These are phyloP conservation scores for Lenwebbia sp. DNA, from an alignment of 345 rosid genomes.

Conservation along the genomic window DNA sequence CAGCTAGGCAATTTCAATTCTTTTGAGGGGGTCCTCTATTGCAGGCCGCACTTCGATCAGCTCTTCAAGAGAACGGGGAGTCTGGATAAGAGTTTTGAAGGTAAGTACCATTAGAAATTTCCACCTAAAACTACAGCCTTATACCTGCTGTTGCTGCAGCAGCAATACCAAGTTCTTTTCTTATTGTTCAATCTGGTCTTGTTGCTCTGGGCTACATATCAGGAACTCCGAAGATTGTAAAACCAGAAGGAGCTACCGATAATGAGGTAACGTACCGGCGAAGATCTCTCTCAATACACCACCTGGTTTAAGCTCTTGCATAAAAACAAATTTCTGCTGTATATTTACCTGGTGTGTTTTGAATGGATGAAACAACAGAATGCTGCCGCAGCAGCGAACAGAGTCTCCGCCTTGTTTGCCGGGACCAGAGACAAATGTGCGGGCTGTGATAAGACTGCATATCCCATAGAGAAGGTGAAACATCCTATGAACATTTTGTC, in stretches of 20 bases:
- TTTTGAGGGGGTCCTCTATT: constrained; percentile 58
- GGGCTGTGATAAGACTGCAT: constrained; percentile 35
- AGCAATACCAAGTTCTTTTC: neutral
- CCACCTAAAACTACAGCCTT: neutral
- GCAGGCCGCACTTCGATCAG: constrained; percentile 65
- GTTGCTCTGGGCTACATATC: neutral
- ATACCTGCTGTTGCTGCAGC: neutral
- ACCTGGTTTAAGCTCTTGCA: neutral
- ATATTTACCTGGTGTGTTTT: neutral
- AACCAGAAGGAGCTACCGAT: constrained; percentile 31
- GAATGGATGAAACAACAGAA: neutral
- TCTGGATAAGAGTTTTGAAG: constrained; percentile 56
- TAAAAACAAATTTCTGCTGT: neutral
- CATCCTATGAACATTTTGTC: neutral
- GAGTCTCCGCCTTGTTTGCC: constrained; percentile 28
- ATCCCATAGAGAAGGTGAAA: constrained; percentile 52
- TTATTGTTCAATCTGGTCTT: neutral
- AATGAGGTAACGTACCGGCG: constrained; percentile 24
- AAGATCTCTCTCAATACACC: neutral
- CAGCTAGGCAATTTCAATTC: constrained; percentile 54
- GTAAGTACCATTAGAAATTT: constrained; percentile 3
- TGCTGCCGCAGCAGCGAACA: constrained; percentile 20
- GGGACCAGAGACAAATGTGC: constrained; percentile 53
- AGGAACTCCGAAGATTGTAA: constrained; percentile 52
- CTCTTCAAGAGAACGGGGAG: constrained; percentile 63